These are phyloP conservation scores for Panaeolus cyanescens DNA, from an alignment of 768 basidiomycete species.

Conservation along the genomic window DNA sequence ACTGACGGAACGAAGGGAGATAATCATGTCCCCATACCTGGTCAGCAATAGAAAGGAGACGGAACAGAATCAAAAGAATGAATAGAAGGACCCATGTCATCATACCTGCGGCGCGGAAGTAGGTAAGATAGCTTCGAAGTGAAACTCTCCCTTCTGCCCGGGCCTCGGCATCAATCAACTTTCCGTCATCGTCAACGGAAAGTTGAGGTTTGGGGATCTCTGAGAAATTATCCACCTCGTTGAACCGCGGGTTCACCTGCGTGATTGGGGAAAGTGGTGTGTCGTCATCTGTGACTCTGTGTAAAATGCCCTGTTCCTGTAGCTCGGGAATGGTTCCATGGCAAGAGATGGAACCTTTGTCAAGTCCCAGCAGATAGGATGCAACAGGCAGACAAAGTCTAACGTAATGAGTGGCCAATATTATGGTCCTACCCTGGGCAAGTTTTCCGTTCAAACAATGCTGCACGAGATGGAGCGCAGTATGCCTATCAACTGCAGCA, in stretches of 20 bases:
- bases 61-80: constrained; percentile 52
- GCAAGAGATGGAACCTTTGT: constrained; percentile 46
- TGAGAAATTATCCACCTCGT: constrained; percentile 16
- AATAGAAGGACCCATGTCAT: constrained; percentile 56
- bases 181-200: constrained; percentile 38
- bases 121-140: constrained; percentile 58
- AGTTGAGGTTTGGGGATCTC: constrained; percentile 10
- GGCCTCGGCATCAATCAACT: constrained; percentile 62
- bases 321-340: constrained; percentile 55
- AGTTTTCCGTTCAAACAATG: constrained; percentile 66
- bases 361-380: constrained; percentile 65
- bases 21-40: constrained; percentile 43
- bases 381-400: constrained; percentile 70
- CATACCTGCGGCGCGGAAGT: constrained; percentile 63
- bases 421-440: constrained; percentile 65
- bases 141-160: constrained; percentile 68
- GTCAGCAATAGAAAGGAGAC: constrained; percentile 54
- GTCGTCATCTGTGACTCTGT: constrained; percentile 51
- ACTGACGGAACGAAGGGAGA: neutral
- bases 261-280: constrained; percentile 9
- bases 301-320: constrained; percentile 40
- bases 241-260: neutral
- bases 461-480: constrained; percentile 67
- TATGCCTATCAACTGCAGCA: constrained; percentile 79
- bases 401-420: constrained; percentile 85